Evolutionary conservation across 164 flowering plant genomes (phyloP).

Genomic region (Buxus sempervirens): DNA sequence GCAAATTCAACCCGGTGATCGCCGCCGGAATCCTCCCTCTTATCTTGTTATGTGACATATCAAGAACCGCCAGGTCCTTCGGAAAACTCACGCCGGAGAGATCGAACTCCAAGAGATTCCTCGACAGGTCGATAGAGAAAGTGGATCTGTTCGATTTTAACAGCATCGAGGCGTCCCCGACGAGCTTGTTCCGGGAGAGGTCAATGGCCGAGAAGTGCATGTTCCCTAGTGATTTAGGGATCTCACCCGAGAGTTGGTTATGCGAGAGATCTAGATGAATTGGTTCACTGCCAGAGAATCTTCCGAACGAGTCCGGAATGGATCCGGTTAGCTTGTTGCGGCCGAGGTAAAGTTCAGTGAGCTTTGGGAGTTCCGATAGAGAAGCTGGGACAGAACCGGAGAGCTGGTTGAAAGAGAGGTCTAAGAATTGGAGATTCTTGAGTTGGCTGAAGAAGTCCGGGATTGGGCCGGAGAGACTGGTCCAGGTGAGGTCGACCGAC

Average conservation of each 20-base stretch:
- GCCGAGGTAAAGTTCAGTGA: slow-evolving; percentile 39
- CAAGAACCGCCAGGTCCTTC: slow-evolving; percentile 27
- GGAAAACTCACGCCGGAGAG: slow-evolving; percentile 47
- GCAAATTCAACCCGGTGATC: slow-evolving; percentile 17
- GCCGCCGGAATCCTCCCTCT: slow-evolving; percentile 38
- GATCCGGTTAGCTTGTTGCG: slow-evolving; percentile 57
- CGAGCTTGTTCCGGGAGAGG: slow-evolving; percentile 45
- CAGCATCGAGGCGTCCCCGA: slow-evolving; percentile 40
- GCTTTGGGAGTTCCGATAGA: slow-evolving; percentile 35
- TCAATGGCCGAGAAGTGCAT: slow-evolving; percentile 31
- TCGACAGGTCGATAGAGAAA: slow-evolving; percentile 32
- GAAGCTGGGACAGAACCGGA: slow-evolving; percentile 59
- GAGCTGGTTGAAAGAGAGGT: slow-evolving; percentile 55
- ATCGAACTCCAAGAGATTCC: slow-evolving; percentile 58
- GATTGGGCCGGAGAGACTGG: slow-evolving; percentile 54
- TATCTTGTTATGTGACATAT: slow-evolving; percentile 50
- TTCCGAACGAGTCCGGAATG: slow-evolving; percentile 56
- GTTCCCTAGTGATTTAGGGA: slow-evolving; percentile 46
- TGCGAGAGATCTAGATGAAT: slow-evolving; percentile 51
- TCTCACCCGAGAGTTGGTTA: slow-evolving; percentile 54
- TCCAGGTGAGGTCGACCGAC: slow-evolving; percentile 38
- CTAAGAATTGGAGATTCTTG: slow-evolving; percentile 33
- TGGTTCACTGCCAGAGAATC: slow-evolving; percentile 17
- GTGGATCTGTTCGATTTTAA: slow-evolving; percentile 38
- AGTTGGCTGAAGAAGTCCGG: slow-evolving; percentile 55